Evolutionary conservation across 1,284 basidiomycete species (phyloP), one percentile per base, ranked within the genome.

Genomic region (Ustilago esculenta): DNA sequence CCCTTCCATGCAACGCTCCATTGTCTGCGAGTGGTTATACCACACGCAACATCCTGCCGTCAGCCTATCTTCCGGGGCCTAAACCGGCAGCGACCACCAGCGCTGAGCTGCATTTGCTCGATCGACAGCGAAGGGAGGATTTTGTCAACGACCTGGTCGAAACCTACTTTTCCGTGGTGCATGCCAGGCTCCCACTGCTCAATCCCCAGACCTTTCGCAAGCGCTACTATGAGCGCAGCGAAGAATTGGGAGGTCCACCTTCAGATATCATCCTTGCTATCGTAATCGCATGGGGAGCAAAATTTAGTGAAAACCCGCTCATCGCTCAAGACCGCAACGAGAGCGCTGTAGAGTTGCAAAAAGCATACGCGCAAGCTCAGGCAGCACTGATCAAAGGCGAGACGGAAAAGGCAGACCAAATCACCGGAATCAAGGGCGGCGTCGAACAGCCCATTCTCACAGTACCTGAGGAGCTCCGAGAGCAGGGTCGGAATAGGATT

Each of bases 221-320:
- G 50, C 47, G 59, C 30, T 75, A 60, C 48, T 67, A 64, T 40
- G 58, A 69, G 30, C 52, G 55, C 6, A 46, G 52, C 17, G 32
- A 56, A 21, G 70, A 75, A 39, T 37, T 65, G 0, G 69, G 74
- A 43, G 66, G 64, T 11, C 41, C 71, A 14, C 63, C 73, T 2
- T 87, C 91, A 56, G 89, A 90, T 37, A 87, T 90, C 3, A 85
- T 94, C 15, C 86, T 95, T 33, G 92, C 93, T 4, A 90, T 90
- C 1, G 89, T 94, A n/a, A 85, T 96, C 42, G 92, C 92, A 0
- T 94, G 91, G 89, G 93, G 93, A 18, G 89, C 91, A 36, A 92
- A 93, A 75, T 95, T 95, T 81, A 91, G 90, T 10, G 92, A 94
- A 73, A 90, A 94, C 79, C 88, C 89, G 0, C 83, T 92, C 61